Conservation (phyloP, 2,329 filamentous ascomycete genomes). For the Fusarium succisae region DNA sequence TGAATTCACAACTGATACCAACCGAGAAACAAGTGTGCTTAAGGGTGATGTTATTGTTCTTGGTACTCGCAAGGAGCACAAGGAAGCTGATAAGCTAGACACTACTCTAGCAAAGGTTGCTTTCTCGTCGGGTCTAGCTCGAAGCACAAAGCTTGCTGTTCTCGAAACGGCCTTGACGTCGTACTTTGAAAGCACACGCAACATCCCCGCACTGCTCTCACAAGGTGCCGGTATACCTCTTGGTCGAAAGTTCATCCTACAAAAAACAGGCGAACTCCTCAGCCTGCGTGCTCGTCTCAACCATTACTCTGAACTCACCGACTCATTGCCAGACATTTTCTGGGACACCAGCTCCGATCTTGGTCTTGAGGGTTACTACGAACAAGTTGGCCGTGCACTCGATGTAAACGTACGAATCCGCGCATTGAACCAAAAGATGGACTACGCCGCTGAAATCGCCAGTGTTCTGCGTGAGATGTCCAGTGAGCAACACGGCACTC, state of each 20-base stretch:
- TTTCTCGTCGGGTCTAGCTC: constrained; percentile 91
- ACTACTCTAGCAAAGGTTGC: constrained; percentile 90
- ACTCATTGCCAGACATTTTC: constrained; percentile 93
- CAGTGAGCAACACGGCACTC: constrained; percentile 87
- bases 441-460: constrained; percentile 96
- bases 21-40: constrained; percentile 78
- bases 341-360: constrained; percentile 93
- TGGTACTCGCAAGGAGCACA: constrained; percentile 72
- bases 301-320: constrained; percentile 95
- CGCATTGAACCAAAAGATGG: constrained; percentile 94
- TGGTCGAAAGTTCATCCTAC: constrained; percentile 80
- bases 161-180: constrained; percentile 83
- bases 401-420: constrained; percentile 93
- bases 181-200: constrained; percentile 87
- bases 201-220: constrained; percentile 82
- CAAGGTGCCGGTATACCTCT: constrained; percentile 60
- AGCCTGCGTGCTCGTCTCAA: constrained; percentile 92
- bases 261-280: constrained; percentile 92
- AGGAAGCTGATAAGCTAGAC: constrained; percentile 59
- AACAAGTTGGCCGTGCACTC: constrained; percentile 87
- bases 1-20: constrained; percentile 81
- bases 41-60: constrained; percentile 89
- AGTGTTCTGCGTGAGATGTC: constrained; percentile 86
- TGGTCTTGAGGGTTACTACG: constrained; percentile 92
- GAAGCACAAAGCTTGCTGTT: constrained; percentile 92